phyloP scores from a whole-genome alignment of 2,329 filamentous ascomycete genomes.

The Fusarium pilosicola region DNA sequence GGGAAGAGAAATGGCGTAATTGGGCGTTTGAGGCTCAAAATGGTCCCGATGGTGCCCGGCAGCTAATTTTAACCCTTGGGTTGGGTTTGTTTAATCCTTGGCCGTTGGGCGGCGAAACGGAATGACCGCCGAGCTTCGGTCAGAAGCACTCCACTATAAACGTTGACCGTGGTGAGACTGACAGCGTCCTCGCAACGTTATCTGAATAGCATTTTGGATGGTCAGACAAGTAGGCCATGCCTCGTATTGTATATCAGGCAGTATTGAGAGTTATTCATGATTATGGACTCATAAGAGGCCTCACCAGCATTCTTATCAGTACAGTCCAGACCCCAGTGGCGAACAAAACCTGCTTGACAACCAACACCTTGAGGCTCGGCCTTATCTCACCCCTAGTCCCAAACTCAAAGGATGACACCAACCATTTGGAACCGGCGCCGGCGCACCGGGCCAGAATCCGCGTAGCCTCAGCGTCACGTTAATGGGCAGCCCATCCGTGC shows the following conservation, averaged over 20 bases:
- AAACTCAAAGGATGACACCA: constrained; percentile 1
- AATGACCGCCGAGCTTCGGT: constrained; percentile 21
- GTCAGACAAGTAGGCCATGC: not conserved
- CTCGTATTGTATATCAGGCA: not conserved
- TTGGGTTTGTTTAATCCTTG: constrained; percentile 19
- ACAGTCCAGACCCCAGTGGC: not conserved
- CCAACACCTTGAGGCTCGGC: constrained; percentile 39
- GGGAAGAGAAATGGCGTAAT: not conserved
- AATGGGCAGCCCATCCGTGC: not conserved
- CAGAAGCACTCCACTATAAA: constrained; percentile 13
- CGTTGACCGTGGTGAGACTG: constrained; percentile 3
- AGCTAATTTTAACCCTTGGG: constrained; percentile 27
- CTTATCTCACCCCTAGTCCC: constrained; percentile 33
- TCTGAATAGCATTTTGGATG: not conserved
- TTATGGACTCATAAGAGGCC: constrained; percentile 15
- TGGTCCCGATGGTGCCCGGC: constrained; percentile 18
- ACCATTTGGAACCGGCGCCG: constrained; percentile 32
- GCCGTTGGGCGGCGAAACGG: constrained; percentile 32
- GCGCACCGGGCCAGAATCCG: constrained; percentile 30
- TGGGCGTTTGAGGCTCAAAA: constrained; percentile 13
- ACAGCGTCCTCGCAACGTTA: not conserved
- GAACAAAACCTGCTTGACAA: constrained; percentile 16
- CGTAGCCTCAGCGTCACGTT: constrained; percentile 33
- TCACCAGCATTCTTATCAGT: constrained; percentile 14
- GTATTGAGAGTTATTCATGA: not conserved